Conservation (phyloP, 345 rosid genomes). For the Barbarea vulgaris region DNA sequence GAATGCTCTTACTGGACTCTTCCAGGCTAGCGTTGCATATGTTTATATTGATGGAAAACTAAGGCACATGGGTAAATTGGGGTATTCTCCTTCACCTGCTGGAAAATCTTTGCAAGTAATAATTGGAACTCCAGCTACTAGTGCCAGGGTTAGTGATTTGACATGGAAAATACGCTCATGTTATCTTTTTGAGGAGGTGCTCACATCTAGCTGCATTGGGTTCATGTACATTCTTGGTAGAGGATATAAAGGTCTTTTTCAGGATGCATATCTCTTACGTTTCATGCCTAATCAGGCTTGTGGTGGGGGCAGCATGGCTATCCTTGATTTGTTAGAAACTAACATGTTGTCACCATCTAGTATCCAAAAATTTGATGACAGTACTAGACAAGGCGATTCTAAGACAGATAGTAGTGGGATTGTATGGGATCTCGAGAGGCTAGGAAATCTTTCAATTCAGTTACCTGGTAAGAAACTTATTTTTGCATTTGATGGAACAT, state of each 20-base stretch:
- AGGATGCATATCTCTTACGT: slow-evolving; percentile 81
- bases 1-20: slow-evolving; percentile 92
- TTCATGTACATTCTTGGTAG: slow-evolving; percentile 95
- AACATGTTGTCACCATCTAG: slow-evolving; percentile 60
- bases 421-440: slow-evolving; percentile 90
- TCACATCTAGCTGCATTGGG: slow-evolving; percentile 80
- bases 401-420: slow-evolving; percentile 91
- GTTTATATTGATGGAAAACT: slow-evolving; percentile 92
- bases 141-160: slow-evolving; percentile 71
- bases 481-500: slow-evolving; percentile 93
- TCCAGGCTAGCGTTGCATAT: slow-evolving; percentile 90
- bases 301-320: slow-evolving; percentile 97
- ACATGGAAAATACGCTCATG: slow-evolving; percentile 91
- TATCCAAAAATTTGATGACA: slow-evolving; percentile 59
- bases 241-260: slow-evolving; percentile 91
- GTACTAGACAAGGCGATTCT: slow-evolving; percentile 62
- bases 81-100: slow-evolving; percentile 88
- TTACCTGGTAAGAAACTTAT: slow-evolving; percentile 91
- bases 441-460: slow-evolving; percentile 79
- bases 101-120: slow-evolving; percentile 89
- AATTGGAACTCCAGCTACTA: slow-evolving; percentile 71
- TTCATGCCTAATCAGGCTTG: slow-evolving; percentile 97
- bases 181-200: slow-evolving; percentile 96
- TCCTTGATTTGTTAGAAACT: slow-evolving; percentile 75
- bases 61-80: slow-evolving; percentile 84